phyloP scores from a whole-genome alignment of 2,329 filamentous ascomycete species.

The Talaromyces amestolkiae region DNA sequence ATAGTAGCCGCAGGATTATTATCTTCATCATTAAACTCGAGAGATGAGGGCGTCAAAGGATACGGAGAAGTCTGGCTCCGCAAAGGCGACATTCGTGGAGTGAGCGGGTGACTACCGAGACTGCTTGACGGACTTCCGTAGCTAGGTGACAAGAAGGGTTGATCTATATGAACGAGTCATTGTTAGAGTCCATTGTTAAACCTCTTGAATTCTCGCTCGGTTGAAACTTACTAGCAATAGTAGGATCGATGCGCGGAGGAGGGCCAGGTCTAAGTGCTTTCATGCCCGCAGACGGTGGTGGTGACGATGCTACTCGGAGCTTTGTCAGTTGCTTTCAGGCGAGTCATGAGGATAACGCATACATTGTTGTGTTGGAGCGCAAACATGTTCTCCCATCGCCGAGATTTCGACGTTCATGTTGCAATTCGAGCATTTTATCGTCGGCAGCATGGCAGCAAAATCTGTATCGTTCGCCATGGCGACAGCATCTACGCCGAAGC shows the following conservation, averaged over 20 bases:
- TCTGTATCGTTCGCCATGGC: conserved; percentile 45
- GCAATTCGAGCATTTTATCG: conserved; percentile 85
- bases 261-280: conserved; percentile 48
- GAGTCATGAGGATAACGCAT: conserved; percentile 13
- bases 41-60: conserved; percentile 41
- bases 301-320: conserved; percentile 29
- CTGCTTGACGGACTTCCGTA: conserved; percentile 62
- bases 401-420: conserved; percentile 76
- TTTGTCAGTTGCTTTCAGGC: conserved; percentile 13
- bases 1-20: conserved; percentile 25
- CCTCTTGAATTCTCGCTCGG: background rate
- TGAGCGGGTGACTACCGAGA: conserved; percentile 59
- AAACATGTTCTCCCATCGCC: conserved; percentile 81
- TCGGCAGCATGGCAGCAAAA: conserved; percentile 70
- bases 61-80: conserved; percentile 42
- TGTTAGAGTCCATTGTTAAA: background rate
- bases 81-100: conserved; percentile 50
- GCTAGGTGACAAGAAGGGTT: conserved; percentile 49
- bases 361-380: conserved; percentile 41
- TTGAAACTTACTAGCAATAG: conserved; percentile 55
- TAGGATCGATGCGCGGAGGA: conserved; percentile 57
- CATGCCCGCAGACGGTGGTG: conserved; percentile 23
- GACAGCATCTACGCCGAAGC: conserved; percentile 16
- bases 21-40: conserved; percentile 51
- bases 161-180: conserved; percentile 31